Evolutionary conservation across 192 early-diverging fungal genomes (phyloP), one percentile per base, ranked within the genome.

Genomic region (Martensiomyces pterosporus): DNA sequence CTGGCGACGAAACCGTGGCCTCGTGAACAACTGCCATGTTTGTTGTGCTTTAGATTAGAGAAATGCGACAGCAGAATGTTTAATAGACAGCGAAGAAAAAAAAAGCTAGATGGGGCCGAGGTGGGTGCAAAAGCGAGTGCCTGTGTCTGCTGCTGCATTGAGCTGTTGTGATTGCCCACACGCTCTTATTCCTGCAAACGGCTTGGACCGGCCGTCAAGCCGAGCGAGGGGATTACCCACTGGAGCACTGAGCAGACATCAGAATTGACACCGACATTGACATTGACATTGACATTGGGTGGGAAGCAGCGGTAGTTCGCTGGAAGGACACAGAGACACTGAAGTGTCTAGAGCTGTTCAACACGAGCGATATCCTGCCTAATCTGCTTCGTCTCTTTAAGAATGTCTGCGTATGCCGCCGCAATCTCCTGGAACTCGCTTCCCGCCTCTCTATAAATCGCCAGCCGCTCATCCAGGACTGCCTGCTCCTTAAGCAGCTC

Each of bases 1-100:
- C 95, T 41, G 97, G 97, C 4, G 93, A 90, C 13, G 91, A 89
- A 62, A 88, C 89, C 29, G 97, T 99, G 9, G 87, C 86, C 48
- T 77, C 65, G 60, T 58, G 50, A 4, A 49, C 37, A 8, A 14
- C 24, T 29, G 43, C 39, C 62, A 64, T 63, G 25, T 48, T 39
- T 41, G 2, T 14, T 24, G n/a, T 15, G 37, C 8, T 34, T 25
- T 12, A 32, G 18, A 25, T 9, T 40, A n/a, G 18, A 17, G 24
- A 21, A 24, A 17, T 0, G 21, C 32, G 14, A 36, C 13, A 34
- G 34, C 22, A 34, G 15, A 45, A 14, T 38, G 4, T 26, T 18
- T 13, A 12, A 16, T 17, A 40, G 27, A 39, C 13, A n/a, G 25
- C 2, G 24, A 43, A 37, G 7, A 59, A 39, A 35, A 12, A 32